Evolutionary conservation across 805 yeast genomes (phyloP).

Genomic region (Ogataea pilisensis): DNA sequence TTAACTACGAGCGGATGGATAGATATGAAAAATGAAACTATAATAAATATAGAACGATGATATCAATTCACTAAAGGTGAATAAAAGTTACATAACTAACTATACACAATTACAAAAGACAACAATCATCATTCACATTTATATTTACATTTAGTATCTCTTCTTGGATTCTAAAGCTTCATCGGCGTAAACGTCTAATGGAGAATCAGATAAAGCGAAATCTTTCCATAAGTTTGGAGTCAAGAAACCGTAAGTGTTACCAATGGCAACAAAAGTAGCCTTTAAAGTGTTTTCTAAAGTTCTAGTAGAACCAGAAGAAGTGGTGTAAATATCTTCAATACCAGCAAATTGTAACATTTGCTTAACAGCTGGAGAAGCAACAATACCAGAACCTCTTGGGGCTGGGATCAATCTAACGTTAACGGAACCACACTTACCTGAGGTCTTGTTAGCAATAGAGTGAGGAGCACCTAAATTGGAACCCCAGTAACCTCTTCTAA

Average conservation of each 20-base stretch:
- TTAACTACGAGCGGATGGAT: too few relatives aligned
- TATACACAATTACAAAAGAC: too few relatives aligned
- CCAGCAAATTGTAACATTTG: constrained; percentile 99
- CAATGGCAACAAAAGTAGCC: constrained; percentile 99
- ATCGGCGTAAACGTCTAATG: constrained; percentile 91
- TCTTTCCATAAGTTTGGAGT: constrained; percentile 98
- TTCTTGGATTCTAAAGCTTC: constrained; percentile 73
- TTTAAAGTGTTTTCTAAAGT: constrained; percentile 99
- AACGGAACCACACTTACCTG: constrained; percentile 99
- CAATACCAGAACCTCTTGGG: constrained; percentile 99
- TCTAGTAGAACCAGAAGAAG: constrained; percentile 99
- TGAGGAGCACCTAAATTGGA: constrained; percentile 99
- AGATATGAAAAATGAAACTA: too few relatives aligned
- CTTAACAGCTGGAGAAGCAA: constrained; percentile 99
- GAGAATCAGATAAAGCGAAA: constrained; percentile 80
- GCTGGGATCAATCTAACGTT: constrained; percentile 98
- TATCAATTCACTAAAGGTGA: too few relatives aligned
- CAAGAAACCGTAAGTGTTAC: constrained; percentile 99
- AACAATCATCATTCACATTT: too few relatives aligned
- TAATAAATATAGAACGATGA: too few relatives aligned
- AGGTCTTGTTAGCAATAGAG: constrained; percentile 95
- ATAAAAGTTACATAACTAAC: too few relatives aligned
- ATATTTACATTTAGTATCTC: constrained; percentile 51
- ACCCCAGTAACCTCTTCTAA: constrained; percentile 99
- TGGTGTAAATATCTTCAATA: constrained; percentile 98